phyloP scores from a whole-genome alignment of 192 early-diverging fungal genomes.

The Phlyctochytrium bullatum region DNA sequence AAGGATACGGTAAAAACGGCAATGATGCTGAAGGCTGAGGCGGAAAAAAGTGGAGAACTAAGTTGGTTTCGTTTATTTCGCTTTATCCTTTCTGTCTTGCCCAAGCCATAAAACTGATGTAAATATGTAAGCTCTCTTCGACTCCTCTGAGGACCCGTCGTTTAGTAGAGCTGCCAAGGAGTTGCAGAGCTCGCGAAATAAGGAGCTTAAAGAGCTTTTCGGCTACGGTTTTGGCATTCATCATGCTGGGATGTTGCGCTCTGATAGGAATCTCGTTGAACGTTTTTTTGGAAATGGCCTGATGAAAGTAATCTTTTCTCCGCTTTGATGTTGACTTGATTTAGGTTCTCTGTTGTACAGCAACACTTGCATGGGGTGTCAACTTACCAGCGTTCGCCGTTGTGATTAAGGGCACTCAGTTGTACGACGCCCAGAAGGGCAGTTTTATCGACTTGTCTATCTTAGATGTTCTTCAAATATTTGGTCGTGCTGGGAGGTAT shows the following conservation, averaged over 20 bases:
- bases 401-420: constrained; percentile 95
- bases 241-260: constrained; percentile 91
- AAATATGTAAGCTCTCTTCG: constrained; percentile 55
- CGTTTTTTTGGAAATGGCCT: constrained; percentile 85
- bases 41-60: too few species aligned
- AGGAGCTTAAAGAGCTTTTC: constrained; percentile 87
- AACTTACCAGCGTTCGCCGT: constrained; percentile 98
- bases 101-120: constrained; percentile 7
- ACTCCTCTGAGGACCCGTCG: constrained; percentile 47
- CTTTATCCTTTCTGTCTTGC: constrained; percentile 3
- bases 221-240: constrained; percentile 86
- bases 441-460: constrained; percentile 92
- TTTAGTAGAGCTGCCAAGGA: constrained; percentile 56
- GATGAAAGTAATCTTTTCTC: constrained; percentile 50
- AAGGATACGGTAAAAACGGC: constrained; percentile 98
- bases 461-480: constrained; percentile 99
- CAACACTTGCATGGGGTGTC: constrained; percentile 98
- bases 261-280: constrained; percentile 84
- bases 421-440: constrained; percentile 94
- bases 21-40: constrained; percentile 72
- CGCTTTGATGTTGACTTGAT: too few species aligned
- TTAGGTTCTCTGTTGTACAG: constrained; percentile 90
- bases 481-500: constrained; percentile 90
- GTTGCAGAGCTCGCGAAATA: constrained; percentile 71
- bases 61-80: too few species aligned